Conservation (phyloP, 106 monocot species). For the Dioscorea alata region DNA sequence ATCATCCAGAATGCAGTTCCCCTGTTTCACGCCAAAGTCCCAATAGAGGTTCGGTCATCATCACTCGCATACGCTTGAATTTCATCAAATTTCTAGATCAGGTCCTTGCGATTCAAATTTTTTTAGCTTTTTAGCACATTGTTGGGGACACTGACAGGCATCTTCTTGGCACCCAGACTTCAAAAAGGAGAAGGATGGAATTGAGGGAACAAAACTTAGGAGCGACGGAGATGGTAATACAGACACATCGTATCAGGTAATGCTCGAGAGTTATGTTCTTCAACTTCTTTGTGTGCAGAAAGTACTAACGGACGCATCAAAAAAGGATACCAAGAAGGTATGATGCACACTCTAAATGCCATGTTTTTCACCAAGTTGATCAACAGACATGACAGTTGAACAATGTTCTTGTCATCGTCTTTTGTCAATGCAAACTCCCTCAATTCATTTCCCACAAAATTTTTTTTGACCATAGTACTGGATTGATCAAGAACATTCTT, state of each 20-base stretch:
- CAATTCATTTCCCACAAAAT: too few relatives aligned
- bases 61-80: not conserved
- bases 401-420: not conserved
- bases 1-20: conserved; percentile 7
- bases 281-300: conserved; percentile 63
- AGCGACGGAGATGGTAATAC: conserved; percentile 1
- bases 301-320: conserved; percentile 49
- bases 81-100: too few relatives aligned
- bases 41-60: conserved; percentile 17
- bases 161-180: conserved; percentile 2
- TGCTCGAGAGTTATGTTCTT: conserved; percentile 63
- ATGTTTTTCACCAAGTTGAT: not conserved
- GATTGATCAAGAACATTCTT: too few relatives aligned
- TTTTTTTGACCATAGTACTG: too few relatives aligned
- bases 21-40: conserved; percentile 18
- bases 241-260: conserved; percentile 35
- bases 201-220: conserved; percentile 8
- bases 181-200: conserved; percentile 6
- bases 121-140: too few relatives aligned
- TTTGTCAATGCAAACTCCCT: too few relatives aligned
- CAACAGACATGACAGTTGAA: not conserved
- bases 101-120: not conserved
- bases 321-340: conserved; percentile 33
- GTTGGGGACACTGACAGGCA: too few relatives aligned
- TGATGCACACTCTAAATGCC: not conserved